Percentiles rank a stretch among this genome's conserved stretches.
These are phyloP conservation scores for Tolypocladium cylindrosporum DNA, from an alignment of 2,329 filamentous ascomycete genomes.

Conservation along the genomic window DNA sequence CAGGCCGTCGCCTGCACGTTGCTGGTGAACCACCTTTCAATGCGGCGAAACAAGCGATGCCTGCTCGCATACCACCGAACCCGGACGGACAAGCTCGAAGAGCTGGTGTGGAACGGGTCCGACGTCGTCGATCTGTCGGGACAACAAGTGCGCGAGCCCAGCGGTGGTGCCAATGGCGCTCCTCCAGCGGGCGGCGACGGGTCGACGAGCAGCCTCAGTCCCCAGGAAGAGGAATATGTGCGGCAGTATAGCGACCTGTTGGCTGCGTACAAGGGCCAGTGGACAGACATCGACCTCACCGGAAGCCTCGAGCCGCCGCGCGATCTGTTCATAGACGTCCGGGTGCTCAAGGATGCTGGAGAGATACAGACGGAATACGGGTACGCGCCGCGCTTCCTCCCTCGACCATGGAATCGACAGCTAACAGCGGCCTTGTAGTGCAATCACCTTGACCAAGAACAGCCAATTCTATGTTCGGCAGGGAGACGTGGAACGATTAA, in stretches of 20 bases:
- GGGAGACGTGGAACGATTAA: constrained; percentile 88
- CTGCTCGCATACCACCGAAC: constrained; percentile 89
- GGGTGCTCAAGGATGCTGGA: constrained; percentile 90
- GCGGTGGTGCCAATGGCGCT: constrained; percentile 20
- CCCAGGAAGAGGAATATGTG: constrained; percentile 94
- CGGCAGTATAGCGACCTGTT: constrained; percentile 84
- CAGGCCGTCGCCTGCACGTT: constrained; percentile 80
- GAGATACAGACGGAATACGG: constrained; percentile 99
- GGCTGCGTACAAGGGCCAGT: constrained; percentile 95
- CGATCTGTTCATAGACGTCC: constrained; percentile 93
- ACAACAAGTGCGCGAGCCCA: constrained; percentile 38
- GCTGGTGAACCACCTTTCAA: constrained; percentile 86
- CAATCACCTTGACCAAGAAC: constrained; percentile 94
- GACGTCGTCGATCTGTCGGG: constrained; percentile 67
- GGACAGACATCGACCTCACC: constrained; percentile 95
- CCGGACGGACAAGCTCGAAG: constrained; percentile 82
- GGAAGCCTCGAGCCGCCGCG: constrained; percentile 88
- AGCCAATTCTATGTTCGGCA: constrained; percentile 96
- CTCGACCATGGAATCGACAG: neutral
- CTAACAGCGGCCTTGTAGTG: constrained; percentile 39
- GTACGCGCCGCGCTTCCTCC: constrained; percentile 39
- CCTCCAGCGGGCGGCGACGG: constrained; percentile 31
- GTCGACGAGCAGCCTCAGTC: constrained; percentile 69
- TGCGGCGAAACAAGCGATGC: constrained; percentile 93
- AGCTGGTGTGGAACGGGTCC: constrained; percentile 82